A percentile compares a stretch with the other conserved stretches of the same genome.
Conservation (phyloP, 2,329 filamentous ascomycete species). For the Beauveria australis region DNA sequence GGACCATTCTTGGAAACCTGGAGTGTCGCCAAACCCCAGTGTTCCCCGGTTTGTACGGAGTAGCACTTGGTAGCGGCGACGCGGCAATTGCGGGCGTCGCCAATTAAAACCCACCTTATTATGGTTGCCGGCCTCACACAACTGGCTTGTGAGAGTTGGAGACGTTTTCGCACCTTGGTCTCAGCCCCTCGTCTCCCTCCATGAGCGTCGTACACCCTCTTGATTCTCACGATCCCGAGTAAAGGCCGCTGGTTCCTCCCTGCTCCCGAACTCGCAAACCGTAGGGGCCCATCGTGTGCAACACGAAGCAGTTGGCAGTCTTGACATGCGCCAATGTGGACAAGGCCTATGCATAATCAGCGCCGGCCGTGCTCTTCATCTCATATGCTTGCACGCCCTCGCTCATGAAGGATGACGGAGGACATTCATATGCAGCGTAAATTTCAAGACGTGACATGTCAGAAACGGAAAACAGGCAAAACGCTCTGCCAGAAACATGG, state of each 20-base stretch:
- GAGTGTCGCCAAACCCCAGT: not conserved
- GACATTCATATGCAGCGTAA: not conserved
- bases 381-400: not conserved
- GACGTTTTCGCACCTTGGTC: not conserved
- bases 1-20: not conserved
- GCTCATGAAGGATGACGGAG: not conserved
- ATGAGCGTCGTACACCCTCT: not conserved
- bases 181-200: not conserved
- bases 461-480: not conserved
- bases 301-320: not conserved
- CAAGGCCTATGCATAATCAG: not conserved
- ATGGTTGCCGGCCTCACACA: not conserved
- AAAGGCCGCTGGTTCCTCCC: not conserved
- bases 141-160: not conserved
- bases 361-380: too few relatives aligned
- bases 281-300: not conserved
- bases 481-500: not conserved
- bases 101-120: not conserved
- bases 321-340: not conserved
- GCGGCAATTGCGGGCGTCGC: not conserved
- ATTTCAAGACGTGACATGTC: constrained; percentile 2
- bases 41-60: not conserved
- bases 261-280: not conserved
- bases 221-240: not conserved
- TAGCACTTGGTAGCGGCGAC: not conserved